Evolutionary conservation across 495 filamentous ascomycete species (phyloP).

Genomic region (Penicillium diatomitis): DNA sequence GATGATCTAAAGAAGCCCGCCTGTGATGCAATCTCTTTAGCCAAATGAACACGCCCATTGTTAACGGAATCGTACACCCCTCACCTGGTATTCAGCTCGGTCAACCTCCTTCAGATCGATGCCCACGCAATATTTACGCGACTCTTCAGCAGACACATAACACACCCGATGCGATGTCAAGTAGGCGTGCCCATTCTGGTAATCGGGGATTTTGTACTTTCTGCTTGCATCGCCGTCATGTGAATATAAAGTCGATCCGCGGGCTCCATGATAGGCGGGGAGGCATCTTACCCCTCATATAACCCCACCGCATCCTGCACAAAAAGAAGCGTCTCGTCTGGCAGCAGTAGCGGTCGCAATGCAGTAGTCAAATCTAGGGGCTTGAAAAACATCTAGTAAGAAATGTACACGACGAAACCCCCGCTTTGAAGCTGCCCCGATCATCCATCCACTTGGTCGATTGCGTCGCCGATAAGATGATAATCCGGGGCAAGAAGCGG

Average conservation of each 20-base stretch:
- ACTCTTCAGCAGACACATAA: conserved; percentile 86
- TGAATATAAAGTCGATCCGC: conserved; percentile 5
- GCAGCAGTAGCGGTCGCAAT: conserved; percentile 78
- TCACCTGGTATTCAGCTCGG: conserved; percentile 80
- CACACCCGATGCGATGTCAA: conserved; percentile 90
- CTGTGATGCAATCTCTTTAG: conserved; percentile 31
- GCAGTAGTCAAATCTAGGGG: conserved; percentile 90
- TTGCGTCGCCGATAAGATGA: conserved; percentile 13
- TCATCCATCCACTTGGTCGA: neutral
- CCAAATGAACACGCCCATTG: neutral
- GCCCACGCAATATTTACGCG: conserved; percentile 73
- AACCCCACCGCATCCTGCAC: conserved; percentile 95
- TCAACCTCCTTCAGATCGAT: conserved; percentile 89
- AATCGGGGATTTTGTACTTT: conserved; percentile 89
- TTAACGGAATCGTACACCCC: conserved; percentile 4
- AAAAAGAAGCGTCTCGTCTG: conserved; percentile 86
- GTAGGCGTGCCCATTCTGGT: conserved; percentile 93
- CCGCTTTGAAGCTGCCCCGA: neutral
- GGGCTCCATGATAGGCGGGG: neutral
- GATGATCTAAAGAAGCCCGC: conserved; percentile 94
- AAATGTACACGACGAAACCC: conserved; percentile 1
- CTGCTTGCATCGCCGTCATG: conserved; percentile 32
- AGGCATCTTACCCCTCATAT: conserved; percentile 83
- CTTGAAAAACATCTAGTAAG: conserved; percentile 86
- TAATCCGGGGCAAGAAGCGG: conserved; percentile 6